Percentiles rank a stretch among this genome's conserved stretches.
phyloP scores from a whole-genome alignment of 2,329 filamentous ascomycete genomes.

The Pseudogymnoascus sp. region DNA sequence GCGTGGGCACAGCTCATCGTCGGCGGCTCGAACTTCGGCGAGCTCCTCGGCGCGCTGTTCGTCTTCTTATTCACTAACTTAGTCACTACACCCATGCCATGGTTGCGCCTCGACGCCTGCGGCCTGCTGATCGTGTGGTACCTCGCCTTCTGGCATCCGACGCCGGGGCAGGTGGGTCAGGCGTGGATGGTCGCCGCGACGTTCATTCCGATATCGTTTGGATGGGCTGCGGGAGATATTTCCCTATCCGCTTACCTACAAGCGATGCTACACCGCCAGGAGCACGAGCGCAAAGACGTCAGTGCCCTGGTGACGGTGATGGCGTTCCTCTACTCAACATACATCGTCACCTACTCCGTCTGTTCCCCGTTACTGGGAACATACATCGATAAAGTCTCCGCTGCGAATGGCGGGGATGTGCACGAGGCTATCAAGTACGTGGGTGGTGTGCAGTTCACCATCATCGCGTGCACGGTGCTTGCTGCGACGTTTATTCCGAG shows the following conservation, averaged over 20 bases:
- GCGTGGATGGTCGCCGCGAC: slow-evolving; percentile 39
- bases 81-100: slow-evolving; percentile 41
- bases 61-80: slow-evolving; percentile 41
- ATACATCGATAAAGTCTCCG: slow-evolving; percentile 37
- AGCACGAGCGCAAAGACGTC: slow-evolving; percentile 36
- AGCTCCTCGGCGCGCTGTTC: slow-evolving; percentile 38
- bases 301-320: slow-evolving; percentile 42
- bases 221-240: slow-evolving; percentile 44
- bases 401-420: slow-evolving; percentile 28
- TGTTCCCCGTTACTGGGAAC: slow-evolving; percentile 35
- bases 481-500: slow-evolving; percentile 38
- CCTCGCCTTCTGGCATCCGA: slow-evolving; percentile 38
- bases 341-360: slow-evolving; percentile 40
- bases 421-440: slow-evolving; percentile 34
- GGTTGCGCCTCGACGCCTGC: slow-evolving; percentile 39
- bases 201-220: slow-evolving; percentile 39
- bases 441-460: slow-evolving; percentile 39
- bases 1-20: slow-evolving; percentile 43
- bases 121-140: slow-evolving; percentile 41
- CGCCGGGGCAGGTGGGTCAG: slow-evolving; percentile 31
- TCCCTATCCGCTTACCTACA: slow-evolving; percentile 43
- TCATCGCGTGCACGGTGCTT: slow-evolving; percentile 35
- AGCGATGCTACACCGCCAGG: slow-evolving; percentile 36
- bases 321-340: slow-evolving; percentile 41
- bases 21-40: slow-evolving; percentile 41